These are phyloP conservation scores for Erodium chrysanthum DNA, from an alignment of 441 rosid genomes.

Conservation along the genomic window DNA sequence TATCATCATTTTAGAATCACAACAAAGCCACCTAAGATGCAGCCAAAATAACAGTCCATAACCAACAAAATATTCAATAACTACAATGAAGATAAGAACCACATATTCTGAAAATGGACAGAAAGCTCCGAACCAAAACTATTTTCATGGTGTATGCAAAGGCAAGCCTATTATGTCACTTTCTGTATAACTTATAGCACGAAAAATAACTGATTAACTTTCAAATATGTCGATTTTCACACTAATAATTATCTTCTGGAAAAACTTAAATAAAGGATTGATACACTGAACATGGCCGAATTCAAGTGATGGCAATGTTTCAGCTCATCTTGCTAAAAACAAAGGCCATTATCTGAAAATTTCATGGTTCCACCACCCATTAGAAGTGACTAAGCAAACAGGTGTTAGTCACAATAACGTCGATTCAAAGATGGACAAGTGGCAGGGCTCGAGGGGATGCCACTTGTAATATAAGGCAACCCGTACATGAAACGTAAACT, in stretches of 20 bases:
- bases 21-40: too few species aligned
- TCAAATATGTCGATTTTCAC: not conserved
- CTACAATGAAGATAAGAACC: not conserved
- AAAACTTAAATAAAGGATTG: not conserved
- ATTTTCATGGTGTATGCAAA: not conserved
- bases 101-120: not conserved
- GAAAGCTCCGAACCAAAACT: not conserved
- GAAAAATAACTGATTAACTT: not conserved
- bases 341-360: slow-evolving; percentile 6
- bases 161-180: not conserved
- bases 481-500: not conserved
- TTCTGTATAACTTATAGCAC: not conserved
- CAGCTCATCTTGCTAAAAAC: slow-evolving; percentile 5
- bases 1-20: not conserved
- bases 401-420: not conserved
- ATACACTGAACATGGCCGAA: slow-evolving; percentile 8
- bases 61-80: slow-evolving; percentile 4
- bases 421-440: not conserved
- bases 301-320: slow-evolving; percentile 12
- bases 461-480: slow-evolving; percentile 1
- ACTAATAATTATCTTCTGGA: not conserved
- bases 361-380: slow-evolving; percentile 12
- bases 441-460: not conserved
- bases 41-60: slow-evolving; percentile 2
- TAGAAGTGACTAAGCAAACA: not conserved